Percentiles rank a stretch among this genome's conserved stretches.
Conservation (phyloP, 225 moss, liverwort and hornwort species). For the Straminergon stramineum region DNA sequence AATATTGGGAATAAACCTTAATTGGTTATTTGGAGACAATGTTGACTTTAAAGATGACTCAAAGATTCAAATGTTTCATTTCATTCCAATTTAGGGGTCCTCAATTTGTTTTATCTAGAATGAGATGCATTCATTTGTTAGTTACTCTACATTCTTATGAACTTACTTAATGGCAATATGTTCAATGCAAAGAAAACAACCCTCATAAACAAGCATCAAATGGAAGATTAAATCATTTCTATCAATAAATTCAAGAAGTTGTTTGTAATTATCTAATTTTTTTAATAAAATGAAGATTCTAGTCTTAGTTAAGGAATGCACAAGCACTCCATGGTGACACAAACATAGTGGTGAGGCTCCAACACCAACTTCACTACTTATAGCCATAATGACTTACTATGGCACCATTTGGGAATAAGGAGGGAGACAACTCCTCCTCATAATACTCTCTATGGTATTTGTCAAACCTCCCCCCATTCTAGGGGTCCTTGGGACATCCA, state of each 20-base stretch:
- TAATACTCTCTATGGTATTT: no score
- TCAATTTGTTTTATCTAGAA: neutral
- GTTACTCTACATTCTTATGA: neutral
- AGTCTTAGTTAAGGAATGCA: neutral
- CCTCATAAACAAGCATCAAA: slow-evolving; percentile 14
- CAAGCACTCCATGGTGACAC: no score
- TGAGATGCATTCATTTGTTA: neutral
- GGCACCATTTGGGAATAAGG: no score
- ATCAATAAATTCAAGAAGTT: neutral
- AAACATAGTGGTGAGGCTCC: no score
- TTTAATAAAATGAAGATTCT: neutral
- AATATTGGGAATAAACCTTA: neutral
- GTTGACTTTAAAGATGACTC: neutral
- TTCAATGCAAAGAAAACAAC: slow-evolving; percentile 10
- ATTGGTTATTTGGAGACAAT: neutral
- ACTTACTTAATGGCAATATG: neutral
- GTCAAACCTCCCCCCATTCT: no score
- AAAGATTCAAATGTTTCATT: neutral
- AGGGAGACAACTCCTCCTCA: no score
- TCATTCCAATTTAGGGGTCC: neutral
- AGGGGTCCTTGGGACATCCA: no score
- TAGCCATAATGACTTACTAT: no score
- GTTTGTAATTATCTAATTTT: neutral
- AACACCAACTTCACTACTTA: no score
- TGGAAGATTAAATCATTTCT: neutral